Evolutionary conservation across 1,284 basidiomycete species (phyloP), one percentile per base, ranked within the genome.

Genomic region (Vanrija sp.): DNA sequence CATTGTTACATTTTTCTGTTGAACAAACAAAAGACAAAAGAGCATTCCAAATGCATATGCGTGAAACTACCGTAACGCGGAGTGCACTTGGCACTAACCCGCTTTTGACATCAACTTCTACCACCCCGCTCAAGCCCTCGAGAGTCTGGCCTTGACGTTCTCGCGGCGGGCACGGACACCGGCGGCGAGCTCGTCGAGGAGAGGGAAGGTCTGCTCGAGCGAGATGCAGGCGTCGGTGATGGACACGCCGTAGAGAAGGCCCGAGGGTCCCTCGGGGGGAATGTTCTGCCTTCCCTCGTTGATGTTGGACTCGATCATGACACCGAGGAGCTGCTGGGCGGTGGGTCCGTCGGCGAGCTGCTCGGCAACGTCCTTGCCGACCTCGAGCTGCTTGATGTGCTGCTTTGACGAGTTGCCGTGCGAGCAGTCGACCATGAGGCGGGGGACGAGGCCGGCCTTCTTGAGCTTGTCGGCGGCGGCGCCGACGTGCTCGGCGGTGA

Each of bases 221-320:
- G 86, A 87, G 53, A 97, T 82, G 73, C 93, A 97, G 2, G 90
- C 91, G 71, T 74, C 72, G 31, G 68, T 72, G 49, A 72, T 64
- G 16, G 65, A 64, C 4, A 90, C 87, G 44, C 94, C 93, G 73
- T 94, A 94, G 68, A 84, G 87, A 56, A 96, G 78, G 4, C 83
- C 88, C 6, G 81, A 77, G 2, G 86, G 86, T 2, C 92, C 92
- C 38, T 83, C 82, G 2, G 83, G 68, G 7, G 91, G 87, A 55
- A 96, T 88, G 64, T 89, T 85, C 75, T 97, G 93, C 61, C 70
- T 71, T 59, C 79, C 80, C 64, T 92, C 94, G 45, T 89, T 83
- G 54, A 98, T 81, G 75, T 98, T 95, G 45, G 87, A 90, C 76
- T 98, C 96, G 59, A 98, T 82, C 96, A 98, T 98, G 57, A 96